phyloP scores from a whole-genome alignment of 148 eudicot genomes.

The Dianthus caryophyllus region DNA sequence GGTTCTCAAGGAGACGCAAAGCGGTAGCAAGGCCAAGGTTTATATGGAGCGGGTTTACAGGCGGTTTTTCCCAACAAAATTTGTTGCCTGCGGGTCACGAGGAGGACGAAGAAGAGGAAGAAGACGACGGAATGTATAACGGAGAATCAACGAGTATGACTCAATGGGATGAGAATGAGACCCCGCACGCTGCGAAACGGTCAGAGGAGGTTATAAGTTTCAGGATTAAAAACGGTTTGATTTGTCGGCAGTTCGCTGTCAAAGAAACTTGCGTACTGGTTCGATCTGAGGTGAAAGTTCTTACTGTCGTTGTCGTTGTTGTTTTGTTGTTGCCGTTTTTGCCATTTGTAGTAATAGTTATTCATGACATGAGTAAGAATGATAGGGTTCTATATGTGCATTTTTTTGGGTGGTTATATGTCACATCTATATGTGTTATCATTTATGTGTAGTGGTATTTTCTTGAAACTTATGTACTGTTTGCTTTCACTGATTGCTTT shows the following conservation, averaged over 20 bases:
- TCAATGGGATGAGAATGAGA: conserved; percentile 50
- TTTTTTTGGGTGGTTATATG: too few species aligned
- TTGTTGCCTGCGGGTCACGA: conserved; percentile 50
- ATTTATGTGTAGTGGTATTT: not conserved
- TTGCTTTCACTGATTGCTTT: not conserved
- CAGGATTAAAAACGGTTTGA: conserved; percentile 56
- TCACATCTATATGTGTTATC: not conserved
- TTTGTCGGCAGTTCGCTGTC: conserved; percentile 76
- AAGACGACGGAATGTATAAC: conserved; percentile 39
- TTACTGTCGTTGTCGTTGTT: not conserved
- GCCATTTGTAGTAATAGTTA: not conserved
- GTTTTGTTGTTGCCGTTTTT: not conserved
- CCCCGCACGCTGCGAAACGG: conserved; percentile 45
- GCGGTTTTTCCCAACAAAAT: conserved; percentile 43
- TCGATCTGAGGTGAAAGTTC: conserved; percentile 74
- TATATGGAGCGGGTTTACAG: conserved; percentile 25
- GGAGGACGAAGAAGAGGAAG: conserved; percentile 49
- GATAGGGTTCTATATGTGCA: too few species aligned
- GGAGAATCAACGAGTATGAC: conserved; percentile 53
- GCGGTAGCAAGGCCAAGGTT: conserved; percentile 31
- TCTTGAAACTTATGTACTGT: not conserved
- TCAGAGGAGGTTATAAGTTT: conserved; percentile 69
- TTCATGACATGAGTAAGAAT: not conserved
- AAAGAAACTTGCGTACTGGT: conserved; percentile 67
- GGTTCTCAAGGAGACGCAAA: conserved; percentile 57